Evolutionary conservation across 176 grass and related monocot species (phyloP).

Genomic region (Alopecurus myosuroides): DNA sequence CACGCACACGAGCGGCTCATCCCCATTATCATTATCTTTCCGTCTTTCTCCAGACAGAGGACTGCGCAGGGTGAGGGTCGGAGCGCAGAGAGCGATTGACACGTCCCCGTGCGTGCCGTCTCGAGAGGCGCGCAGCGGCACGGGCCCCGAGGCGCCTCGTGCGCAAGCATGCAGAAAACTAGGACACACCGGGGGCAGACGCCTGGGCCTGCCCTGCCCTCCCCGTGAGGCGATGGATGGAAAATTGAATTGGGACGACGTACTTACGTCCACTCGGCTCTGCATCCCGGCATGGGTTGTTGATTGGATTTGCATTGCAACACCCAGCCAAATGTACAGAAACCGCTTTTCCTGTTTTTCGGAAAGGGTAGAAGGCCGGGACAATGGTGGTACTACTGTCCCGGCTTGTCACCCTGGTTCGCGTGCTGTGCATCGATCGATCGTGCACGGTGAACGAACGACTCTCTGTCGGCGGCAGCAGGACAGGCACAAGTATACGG

Average conservation of each 20-base stretch:
- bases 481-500: too few species aligned
- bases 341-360: background rate
- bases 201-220: background rate
- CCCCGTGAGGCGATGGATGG: background rate
- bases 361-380: background rate
- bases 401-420: background rate
- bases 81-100: background rate
- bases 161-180: background rate
- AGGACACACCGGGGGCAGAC: background rate
- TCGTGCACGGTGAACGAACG: too few species aligned
- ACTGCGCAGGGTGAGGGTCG: background rate
- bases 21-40: too few species aligned
- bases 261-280: background rate
- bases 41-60: too few species aligned
- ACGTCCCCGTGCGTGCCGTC: slow-evolving; percentile 14
- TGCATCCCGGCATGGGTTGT: background rate
- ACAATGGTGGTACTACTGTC: too few species aligned
- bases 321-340: too few species aligned
- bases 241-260: background rate
- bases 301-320: slow-evolving; percentile 7
- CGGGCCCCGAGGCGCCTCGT: background rate
- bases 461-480: too few species aligned
- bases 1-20: background rate
- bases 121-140: slow-evolving; percentile 11
- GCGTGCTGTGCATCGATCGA: too few species aligned